Base-by-base conservation (phyloP, 208 protist genomes). In the Leptomonas pyrrhocoris region DNA sequence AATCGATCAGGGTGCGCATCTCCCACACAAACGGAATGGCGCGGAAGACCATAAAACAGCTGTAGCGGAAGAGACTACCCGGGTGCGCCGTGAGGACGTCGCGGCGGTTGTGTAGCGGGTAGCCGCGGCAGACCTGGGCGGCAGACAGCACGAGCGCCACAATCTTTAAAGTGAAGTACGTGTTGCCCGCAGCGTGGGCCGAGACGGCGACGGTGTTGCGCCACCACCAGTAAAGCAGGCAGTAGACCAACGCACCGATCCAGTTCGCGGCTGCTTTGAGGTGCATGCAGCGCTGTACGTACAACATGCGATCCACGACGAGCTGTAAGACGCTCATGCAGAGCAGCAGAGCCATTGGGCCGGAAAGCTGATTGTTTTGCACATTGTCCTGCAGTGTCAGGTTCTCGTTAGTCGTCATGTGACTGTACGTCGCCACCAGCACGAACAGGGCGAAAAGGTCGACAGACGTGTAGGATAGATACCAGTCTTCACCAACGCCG, bases 21-120 rank as follows among this genome's bases (percentile, higher is more conserved):
- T 96, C 92, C 81, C 82, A 92, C 0, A 96, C 58, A 58, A 96
- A 96, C 15, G 92, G 92, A 21, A 95, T 68, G 6, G 74, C 62
- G 31, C 87, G 80, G 56, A 80, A 89, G 19, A 79, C 51, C 27
- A 34, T 59, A 76, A 94, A 94, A 38, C 74, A 63, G 19, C 31
- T 54, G 63, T 65, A 76, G 60, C 71, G 63, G 34, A 61, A 40
- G n/a, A 80, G 71, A 27, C 68, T 81, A 46, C 82, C 74, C 16
- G 74, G 66, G 30, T 77, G 76, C 18, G 72, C 57, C n/a, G 83
- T 88, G 68, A 94, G 90, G 46, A 74, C 75, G 68, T 92, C 77
- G 72, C 81, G 81, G 27, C 83, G 77, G 18, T 86, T 80, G 73
- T 86, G 78, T 18, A 66, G 51, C 4, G 85, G 85, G 65, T 85